Percentiles rank a stretch among this genome's conserved stretches.
phyloP scores from a whole-genome alignment of 768 basidiomycete genomes.

The Neoboletus brunneissimus region DNA sequence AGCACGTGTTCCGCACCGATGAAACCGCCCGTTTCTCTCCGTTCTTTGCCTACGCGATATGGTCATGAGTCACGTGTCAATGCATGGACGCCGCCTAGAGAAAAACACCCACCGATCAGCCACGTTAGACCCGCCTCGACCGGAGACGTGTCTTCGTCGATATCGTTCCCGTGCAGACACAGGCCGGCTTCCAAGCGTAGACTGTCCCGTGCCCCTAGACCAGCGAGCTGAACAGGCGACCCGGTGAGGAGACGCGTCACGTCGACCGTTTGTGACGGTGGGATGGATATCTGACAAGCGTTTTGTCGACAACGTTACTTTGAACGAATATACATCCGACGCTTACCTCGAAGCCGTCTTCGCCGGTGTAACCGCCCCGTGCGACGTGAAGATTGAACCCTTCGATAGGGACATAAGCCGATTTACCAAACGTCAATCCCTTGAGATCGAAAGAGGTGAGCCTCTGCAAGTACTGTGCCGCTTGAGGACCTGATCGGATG shows the following conservation, averaged over 20 bases:
- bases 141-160: conserved; percentile 82
- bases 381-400: conserved; percentile 69
- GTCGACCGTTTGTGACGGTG: conserved; percentile 69
- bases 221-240: conserved; percentile 73
- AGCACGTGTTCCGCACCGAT: conserved; percentile 75
- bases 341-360: conserved; percentile 92
- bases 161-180: conserved; percentile 93
- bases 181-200: conserved; percentile 95
- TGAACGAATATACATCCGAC: neutral
- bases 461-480: conserved; percentile 74
- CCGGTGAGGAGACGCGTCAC: conserved; percentile 63
- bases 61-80: neutral
- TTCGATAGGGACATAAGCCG: conserved; percentile 76
- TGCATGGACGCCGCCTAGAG: neutral
- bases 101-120: conserved; percentile 73
- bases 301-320: neutral
- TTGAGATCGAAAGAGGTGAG: conserved; percentile 73
- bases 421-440: conserved; percentile 78
- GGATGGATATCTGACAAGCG: conserved; percentile 73
- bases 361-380: conserved; percentile 95
- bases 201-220: conserved; percentile 90
- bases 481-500: conserved; percentile 62
- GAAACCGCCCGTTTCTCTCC: conserved; percentile 67
- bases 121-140: conserved; percentile 90
- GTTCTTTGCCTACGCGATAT: conserved; percentile 65